Base-by-base conservation (phyloP, 441 rosid genomes). In the Populus hybrid region DNA sequence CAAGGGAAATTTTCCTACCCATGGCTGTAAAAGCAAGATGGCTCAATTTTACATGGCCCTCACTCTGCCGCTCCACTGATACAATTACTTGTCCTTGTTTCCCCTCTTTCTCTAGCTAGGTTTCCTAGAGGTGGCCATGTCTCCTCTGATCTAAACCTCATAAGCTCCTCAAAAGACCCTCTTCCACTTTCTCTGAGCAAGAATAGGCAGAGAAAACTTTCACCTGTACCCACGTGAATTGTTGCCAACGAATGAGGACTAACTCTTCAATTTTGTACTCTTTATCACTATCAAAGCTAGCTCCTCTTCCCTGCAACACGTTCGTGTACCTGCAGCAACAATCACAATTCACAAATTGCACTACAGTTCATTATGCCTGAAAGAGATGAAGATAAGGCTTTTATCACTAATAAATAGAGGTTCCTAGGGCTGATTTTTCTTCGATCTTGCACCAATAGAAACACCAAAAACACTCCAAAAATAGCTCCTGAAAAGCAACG, bases 191-290 rank as follows among this genome's bases (percentile, higher is more conserved):
- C 76, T 66, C 59, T 14, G 35, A 67, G 36, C 71, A 74, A 34
- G 67, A 69, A n/a, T 85, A 78, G 76, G 79, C 82, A 82, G 71
- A 42, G 50, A 42, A 42, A 42, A 42, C 16, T 42, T 42, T 82
- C 72, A 81, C 77, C 84, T 82, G 80, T 81, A 63, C 80, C 90
- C 90, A 85, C 86, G 90, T 87, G 90, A 87, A 77, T 50, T 78
- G 82, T 78, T 77, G 63, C 82, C 57, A 50, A 5, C 1, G 57
- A 50, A 50, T 50, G 73, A 0, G 73, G 57, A 21, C 24, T 76
- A 67, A 26, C 69, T 74, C 72, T 71, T 77, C 35, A 67, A 30
- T n/a, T 74, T 81, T 23, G 3, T 28, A 6, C 16, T 50, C 35
- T 42, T 61, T 53, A 67, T 73, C 79, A 71, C 78, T 82, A 66